A percentile compares a stretch with the other conserved stretches of the same genome.
Evolutionary conservation across 1,284 basidiomycete genomes (phyloP).

Genomic region (Austroboletus niveus): DNA sequence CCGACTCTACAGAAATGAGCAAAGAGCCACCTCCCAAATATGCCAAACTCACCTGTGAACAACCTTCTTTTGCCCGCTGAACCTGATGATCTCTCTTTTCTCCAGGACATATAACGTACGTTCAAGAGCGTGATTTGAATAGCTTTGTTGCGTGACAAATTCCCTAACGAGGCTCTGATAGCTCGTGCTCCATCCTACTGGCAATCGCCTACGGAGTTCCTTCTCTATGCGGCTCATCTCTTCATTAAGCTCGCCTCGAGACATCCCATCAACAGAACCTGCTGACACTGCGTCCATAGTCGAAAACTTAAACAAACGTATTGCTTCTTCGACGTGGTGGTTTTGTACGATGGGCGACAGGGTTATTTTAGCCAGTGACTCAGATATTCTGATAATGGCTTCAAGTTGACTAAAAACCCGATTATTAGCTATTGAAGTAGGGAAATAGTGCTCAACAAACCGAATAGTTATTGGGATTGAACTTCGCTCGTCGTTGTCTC

Average conservation of each 20-base stretch:
- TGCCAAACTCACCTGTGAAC: conserved; percentile 41
- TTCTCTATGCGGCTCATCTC: conserved; percentile 93
- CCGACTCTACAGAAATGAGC: conserved; percentile 26
- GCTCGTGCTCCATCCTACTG: conserved; percentile 96
- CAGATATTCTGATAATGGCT: conserved; percentile 98
- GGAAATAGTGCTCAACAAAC: conserved; percentile 43
- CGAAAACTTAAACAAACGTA: conserved; percentile 96
- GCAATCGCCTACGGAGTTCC: conserved; percentile 84
- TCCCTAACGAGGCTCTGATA: conserved; percentile 94
- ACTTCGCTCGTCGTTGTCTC: conserved; percentile 95
- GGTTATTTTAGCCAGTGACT: conserved; percentile 94
- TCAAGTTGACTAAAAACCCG: conserved; percentile 82
- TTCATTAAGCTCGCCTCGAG: conserved; percentile 89
- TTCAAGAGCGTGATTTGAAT: conserved; percentile 90
- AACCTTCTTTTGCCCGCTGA: conserved; percentile 57
- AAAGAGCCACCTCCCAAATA: background rate
- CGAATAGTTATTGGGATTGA: conserved; percentile 98
- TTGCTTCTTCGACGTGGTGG: conserved; percentile 98
- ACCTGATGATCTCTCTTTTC: conserved; percentile 92
- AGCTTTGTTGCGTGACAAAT: conserved; percentile 92
- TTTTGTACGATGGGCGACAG: conserved; percentile 84
- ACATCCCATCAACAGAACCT: conserved; percentile 89
- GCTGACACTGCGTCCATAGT: conserved; percentile 99
- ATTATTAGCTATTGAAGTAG: conserved; percentile 8
- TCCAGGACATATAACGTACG: conserved; percentile 90